Evolutionary conservation across 2,329 filamentous ascomycete species (phyloP), one percentile per base, ranked within the genome.

Genomic region (Elsinoe necatrix): DNA sequence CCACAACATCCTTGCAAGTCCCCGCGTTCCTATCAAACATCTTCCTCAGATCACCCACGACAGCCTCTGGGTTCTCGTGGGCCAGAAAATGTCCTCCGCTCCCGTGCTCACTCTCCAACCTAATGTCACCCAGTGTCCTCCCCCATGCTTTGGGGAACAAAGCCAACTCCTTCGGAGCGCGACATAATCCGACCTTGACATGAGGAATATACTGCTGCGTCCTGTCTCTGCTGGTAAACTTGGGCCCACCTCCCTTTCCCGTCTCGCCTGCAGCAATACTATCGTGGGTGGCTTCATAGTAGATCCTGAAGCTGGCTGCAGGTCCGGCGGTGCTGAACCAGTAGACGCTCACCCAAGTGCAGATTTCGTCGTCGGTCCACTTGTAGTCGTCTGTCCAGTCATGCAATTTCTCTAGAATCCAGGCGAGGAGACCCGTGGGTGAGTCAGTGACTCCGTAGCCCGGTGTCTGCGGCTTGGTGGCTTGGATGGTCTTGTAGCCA

Each of bases 331-430:
- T 77, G 7, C 80, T 84, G 70, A 89, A 89, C 66, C 79, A 82
- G 67, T 91, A 91, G 37, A 91, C 78, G 51, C 77, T 81, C 0
- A 90, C 71, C 87, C 86, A 92, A 0, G 83, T 87, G 23, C 88
- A 71, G 7, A 91, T 77, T 70, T 91, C 86, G 56, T 90, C 85
- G 59, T 89, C 83, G 0, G 81, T 85, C 86, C 86, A 91, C 0
- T 79, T 72, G 64, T 89, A 89, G 0, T 63, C 64, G 63, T 91
- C 86, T 0, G 82, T 82, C 87, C 87, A 92, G 63, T 87, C 83
- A 62, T 85, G 81, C 35, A 92, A 71, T 67, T 92, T 92, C 70
- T 92, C 88, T 62, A 87, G 87, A 31, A 92, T 83, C 88, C 88
- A 93, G 0, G 85, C 81, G 1, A 92, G 73, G 2, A 89, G 71